These are phyloP conservation scores for Gastrolobium villosum DNA, from an alignment of 306 rosid genomes.

Conservation along the genomic window DNA sequence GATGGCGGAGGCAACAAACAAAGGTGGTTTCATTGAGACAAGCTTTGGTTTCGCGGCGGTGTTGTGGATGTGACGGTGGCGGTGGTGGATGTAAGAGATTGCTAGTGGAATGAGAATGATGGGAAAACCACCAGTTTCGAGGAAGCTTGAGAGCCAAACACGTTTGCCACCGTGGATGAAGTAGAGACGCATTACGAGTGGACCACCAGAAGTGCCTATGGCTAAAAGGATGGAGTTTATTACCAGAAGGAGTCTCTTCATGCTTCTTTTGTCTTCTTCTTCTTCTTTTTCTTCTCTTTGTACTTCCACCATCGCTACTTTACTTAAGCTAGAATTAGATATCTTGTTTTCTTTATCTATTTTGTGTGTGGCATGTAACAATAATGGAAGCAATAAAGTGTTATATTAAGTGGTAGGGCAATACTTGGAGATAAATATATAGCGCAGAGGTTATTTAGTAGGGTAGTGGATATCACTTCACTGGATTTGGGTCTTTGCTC, in stretches of 20 bases:
- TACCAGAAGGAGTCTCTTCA: slow-evolving; percentile 54
- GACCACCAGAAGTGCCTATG: slow-evolving; percentile 75
- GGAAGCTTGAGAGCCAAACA: slow-evolving; percentile 78
- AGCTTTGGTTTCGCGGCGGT: background rate
- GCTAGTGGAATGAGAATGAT: slow-evolving; percentile 64
- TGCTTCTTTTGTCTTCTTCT: background rate
- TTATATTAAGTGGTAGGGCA: too few relatives aligned
- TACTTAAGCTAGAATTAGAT: background rate
- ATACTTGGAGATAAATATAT: too few relatives aligned
- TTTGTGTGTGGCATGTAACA: too few relatives aligned
- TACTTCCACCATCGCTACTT: background rate
- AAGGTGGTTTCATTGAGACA: slow-evolving; percentile 54
- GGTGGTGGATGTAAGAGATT: slow-evolving; percentile 43
- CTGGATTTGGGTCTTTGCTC: too few relatives aligned
- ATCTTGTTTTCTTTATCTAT: too few relatives aligned
- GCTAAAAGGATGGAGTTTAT: slow-evolving; percentile 59
- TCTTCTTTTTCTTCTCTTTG: background rate
- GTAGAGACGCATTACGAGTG: slow-evolving; percentile 78
- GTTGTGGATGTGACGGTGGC: background rate
- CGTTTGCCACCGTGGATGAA: slow-evolving; percentile 88
- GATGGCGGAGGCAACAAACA: slow-evolving; percentile 59
- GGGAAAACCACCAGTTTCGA: slow-evolving; percentile 79
- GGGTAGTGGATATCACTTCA: too few relatives aligned
- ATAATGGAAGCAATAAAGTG: too few relatives aligned
- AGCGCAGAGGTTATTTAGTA: too few relatives aligned